Base-by-base conservation (phyloP, 2,329 filamentous ascomycete species). In the Fusarium napiforme region DNA sequence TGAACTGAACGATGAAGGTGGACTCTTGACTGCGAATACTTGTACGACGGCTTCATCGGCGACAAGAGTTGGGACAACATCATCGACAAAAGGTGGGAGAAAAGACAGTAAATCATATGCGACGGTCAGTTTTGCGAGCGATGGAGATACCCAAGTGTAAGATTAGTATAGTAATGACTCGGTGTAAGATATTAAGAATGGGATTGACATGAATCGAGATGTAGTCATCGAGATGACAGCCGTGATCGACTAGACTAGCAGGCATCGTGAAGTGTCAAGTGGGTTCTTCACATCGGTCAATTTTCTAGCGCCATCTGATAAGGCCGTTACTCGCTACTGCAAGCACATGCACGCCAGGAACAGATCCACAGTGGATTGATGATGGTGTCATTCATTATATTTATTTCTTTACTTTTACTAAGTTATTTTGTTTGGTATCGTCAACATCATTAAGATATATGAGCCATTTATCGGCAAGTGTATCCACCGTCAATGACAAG, bases 401-500 rank as follows among this genome's bases (percentile, higher is more conserved):
- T 32, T 14, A 57, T 73, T 73, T 59, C 70, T 52, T 65, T 45
- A 58, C 39, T 67, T 36, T 30, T 30, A 30, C 30, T 30, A 30
- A 39, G 21, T 47, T 28, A 16, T 61, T 60, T 46, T 49, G 46
- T 49, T 60, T 73, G 61, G 66, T 72, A 71, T 72, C 68, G 50
- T 67, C 60, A 71, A 47, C 49, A 57, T 64, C 60, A 28, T 70
- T 57, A 67, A 37, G 19, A 67, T 14, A 60, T 7, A 58, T n/a
- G 34, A 52, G 64, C 40, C 71, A 45, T 77, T 73, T 82, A 87
- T 68, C 85, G 84, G 75, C 81, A 78, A 73, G 83, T 85, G 83
- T 93, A 93, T 45, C 91, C 92, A 72, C 92, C 93, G 80, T 95
- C 93, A 67, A 94, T 89, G 65, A 93, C 83, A 47, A 95, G 86